Evolutionary conservation across 2,329 filamentous ascomycete genomes (phyloP).

Genomic region (Didymella lethalis): DNA sequence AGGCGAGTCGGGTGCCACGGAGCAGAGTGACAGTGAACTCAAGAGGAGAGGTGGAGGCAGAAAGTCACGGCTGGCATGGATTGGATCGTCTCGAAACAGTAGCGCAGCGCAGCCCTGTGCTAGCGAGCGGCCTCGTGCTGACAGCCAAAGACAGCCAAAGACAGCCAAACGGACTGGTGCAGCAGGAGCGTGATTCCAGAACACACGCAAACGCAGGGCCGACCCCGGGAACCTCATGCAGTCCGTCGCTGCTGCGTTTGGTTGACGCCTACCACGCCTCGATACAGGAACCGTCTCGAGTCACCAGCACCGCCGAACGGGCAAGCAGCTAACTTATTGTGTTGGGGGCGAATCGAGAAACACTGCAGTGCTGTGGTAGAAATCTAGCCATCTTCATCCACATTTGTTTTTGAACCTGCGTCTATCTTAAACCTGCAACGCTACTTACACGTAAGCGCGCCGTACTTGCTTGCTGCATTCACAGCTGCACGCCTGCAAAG

Average conservation of each 20-base stretch:
- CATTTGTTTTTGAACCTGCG: too few species aligned
- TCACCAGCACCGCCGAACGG: neutral
- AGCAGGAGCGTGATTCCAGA: neutral
- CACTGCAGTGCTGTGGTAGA: too few species aligned
- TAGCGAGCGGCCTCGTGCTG: slow-evolving; percentile 11
- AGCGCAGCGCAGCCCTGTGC: slow-evolving; percentile 6
- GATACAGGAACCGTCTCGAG: neutral
- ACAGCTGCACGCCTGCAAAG: too few species aligned
- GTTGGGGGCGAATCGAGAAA: too few species aligned
- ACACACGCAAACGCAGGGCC: neutral
- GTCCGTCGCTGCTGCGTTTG: neutral
- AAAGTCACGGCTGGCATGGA: slow-evolving; percentile 6
- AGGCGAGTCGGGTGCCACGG: neutral
- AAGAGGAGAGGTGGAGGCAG: slow-evolving; percentile 7
- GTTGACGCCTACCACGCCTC: neutral
- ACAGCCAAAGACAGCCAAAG: slow-evolving; percentile 2
- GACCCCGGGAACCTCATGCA: neutral
- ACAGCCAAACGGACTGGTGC: slow-evolving; percentile 4
- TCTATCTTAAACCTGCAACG: too few species aligned
- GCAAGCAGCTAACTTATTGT: neutral
- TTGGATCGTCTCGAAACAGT: slow-evolving; percentile 1
- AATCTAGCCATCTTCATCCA: too few species aligned
- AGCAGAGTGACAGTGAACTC: neutral
- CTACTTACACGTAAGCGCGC: too few species aligned
- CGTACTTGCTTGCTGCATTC: too few species aligned